A percentile compares a stretch with the other conserved stretches of the same genome.
phyloP scores from a whole-genome alignment of 139 green algal genomes.

The Monoraphidium neglectum region DNA sequence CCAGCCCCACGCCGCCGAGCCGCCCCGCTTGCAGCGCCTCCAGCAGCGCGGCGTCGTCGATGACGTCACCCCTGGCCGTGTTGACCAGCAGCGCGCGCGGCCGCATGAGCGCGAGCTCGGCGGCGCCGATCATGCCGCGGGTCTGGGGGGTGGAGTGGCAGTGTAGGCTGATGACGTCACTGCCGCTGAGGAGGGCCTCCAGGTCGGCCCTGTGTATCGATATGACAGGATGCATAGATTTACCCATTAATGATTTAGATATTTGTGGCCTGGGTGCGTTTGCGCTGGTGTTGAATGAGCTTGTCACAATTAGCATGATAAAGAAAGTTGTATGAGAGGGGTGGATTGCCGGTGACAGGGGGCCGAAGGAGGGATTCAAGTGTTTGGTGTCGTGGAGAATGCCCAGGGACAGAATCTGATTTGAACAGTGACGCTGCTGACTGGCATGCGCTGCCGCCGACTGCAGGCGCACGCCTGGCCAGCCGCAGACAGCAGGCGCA shows the following conservation, averaged over 20 bases:
- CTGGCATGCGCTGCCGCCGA: no score
- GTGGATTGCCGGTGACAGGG: no score
- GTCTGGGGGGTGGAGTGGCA: slow-evolving; percentile 42
- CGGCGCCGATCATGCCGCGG: slow-evolving; percentile 38
- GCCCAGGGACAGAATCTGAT: no score
- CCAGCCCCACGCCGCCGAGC: slow-evolving; percentile 55
- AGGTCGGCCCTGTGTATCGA: slow-evolving; percentile 18
- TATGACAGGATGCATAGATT: background rate
- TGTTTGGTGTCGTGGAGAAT: no score
- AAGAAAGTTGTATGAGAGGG: no score
- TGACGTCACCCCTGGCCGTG: slow-evolving; percentile 33
- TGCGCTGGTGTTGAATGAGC: no score
- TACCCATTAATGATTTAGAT: background rate
- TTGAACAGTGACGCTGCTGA: no score
- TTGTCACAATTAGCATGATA: no score
- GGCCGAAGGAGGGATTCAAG: no score
- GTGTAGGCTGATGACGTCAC: slow-evolving; percentile 53
- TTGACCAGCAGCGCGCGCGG: slow-evolving; percentile 51
- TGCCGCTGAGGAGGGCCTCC: slow-evolving; percentile 34
- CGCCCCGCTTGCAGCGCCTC: slow-evolving; percentile 31
- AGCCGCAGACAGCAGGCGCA: no score
- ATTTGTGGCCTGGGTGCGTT: background rate
- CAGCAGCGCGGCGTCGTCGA: slow-evolving; percentile 40
- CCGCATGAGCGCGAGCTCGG: slow-evolving; percentile 45
- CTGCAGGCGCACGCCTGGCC: no score